Conservation (phyloP, 2,329 filamentous ascomycete species). For the Tricladium varicosporioides region DNA sequence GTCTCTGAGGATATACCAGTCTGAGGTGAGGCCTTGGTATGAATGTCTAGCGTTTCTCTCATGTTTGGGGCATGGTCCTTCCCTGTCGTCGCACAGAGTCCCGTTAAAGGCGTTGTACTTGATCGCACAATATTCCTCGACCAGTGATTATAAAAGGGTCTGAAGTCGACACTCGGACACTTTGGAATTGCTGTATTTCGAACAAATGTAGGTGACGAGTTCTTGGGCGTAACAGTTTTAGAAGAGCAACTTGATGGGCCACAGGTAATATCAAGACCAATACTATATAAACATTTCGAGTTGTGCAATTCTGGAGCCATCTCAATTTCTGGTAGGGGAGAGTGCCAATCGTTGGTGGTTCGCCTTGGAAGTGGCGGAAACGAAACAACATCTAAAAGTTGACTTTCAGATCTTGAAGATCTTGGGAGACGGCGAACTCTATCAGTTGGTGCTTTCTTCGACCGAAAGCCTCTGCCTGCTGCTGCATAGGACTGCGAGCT, state of each 20-base stretch:
- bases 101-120: background rate
- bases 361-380: slow-evolving; percentile 27
- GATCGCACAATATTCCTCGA: background rate
- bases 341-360: slow-evolving; percentile 27
- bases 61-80: background rate
- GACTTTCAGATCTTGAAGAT: slow-evolving; percentile 8
- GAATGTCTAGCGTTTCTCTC: background rate
- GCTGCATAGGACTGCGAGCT: background rate
- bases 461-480: background rate
- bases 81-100: background rate
- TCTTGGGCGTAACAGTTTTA: slow-evolving; percentile 1
- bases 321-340: slow-evolving; percentile 27
- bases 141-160: background rate
- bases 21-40: slow-evolving; percentile 2
- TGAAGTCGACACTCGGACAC: background rate
- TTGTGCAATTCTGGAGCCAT: background rate
- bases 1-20: background rate
- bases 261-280: slow-evolving; percentile 23
- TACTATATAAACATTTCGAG: slow-evolving; percentile 20
- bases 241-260: slow-evolving; percentile 6
- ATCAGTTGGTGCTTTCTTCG: background rate
- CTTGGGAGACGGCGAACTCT: slow-evolving; percentile 7
- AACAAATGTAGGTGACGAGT: background rate
- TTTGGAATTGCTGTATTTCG: background rate
- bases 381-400: slow-evolving; percentile 22